Evolutionary conservation across 805 yeast genomes (phyloP).

Genomic region (Isabelozyma heimii): DNA sequence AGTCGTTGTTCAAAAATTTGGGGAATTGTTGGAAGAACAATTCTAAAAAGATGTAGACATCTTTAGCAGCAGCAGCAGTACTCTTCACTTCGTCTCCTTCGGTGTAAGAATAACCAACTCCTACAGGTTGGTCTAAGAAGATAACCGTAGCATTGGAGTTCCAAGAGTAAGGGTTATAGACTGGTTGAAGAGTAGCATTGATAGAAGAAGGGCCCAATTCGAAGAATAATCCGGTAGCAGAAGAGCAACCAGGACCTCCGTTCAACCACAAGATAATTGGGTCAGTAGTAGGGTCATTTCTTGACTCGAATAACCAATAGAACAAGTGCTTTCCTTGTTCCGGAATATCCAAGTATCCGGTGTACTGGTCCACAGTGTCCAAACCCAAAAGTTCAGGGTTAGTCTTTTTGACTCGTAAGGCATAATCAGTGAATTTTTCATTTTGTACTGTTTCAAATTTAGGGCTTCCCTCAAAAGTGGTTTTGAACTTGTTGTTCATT

Average conservation of each 20-base stretch:
- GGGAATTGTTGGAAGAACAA: constrained; percentile 85
- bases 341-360: constrained; percentile 39
- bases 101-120: constrained; percentile 88
- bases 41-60: constrained; percentile 79
- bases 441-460: constrained; percentile 15
- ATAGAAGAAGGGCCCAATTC: constrained; percentile 89
- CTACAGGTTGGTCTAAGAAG: constrained; percentile 91
- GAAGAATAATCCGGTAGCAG: constrained; percentile 83
- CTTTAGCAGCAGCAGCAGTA: constrained; percentile 82
- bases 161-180: constrained; percentile 84
- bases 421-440: constrained; percentile 21
- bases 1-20: constrained; percentile 51
- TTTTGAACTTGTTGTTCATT: constrained; percentile 7
- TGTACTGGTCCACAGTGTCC: constrained; percentile 35
- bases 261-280: constrained; percentile 90
- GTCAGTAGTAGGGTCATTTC: constrained; percentile 82
- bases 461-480: background rate
- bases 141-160: constrained; percentile 86
- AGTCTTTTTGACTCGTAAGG: constrained; percentile 28
- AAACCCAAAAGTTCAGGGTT: constrained; percentile 35
- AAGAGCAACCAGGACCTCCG: constrained; percentile 97
- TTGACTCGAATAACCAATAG: constrained; percentile 90
- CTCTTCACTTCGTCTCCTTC: constrained; percentile 54
- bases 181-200: constrained; percentile 64
- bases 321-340: constrained; percentile 68